Base-by-base conservation (phyloP, 1,284 basidiomycete species). In the Apiotrichum domesticum region DNA sequence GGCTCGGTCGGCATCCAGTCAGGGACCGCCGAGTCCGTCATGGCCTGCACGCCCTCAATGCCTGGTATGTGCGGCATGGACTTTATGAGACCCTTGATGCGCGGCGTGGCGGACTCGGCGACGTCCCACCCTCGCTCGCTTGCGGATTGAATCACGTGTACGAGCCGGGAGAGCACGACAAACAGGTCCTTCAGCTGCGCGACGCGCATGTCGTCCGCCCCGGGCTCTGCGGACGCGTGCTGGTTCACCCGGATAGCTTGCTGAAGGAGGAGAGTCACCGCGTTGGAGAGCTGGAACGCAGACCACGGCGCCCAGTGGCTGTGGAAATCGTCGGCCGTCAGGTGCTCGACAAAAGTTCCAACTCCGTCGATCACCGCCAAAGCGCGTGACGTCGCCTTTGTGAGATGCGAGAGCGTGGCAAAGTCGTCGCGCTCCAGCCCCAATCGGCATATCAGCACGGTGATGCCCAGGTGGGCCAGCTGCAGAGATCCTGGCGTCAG, bases 361-460 rank as follows among this genome's bases (percentile, higher is more conserved):
- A 63, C 40, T 33, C 34, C 14, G 2, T 52, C 61, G 6, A 63
- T 46, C 21, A 57, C 47, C 21, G n/a, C 21, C 35, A 59, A 44
- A 1, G 53, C 54, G 35, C 50, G 46, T 45, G 45, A 29, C 29
- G 46, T 55, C 13, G 51, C 51, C 21, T 46, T 47, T 33, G 52
- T 21, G 7, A 59, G 37, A 32, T 57, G 54, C 10, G 46, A 15
- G 3, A 51, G 45, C 2, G 52, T 48, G 6, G 43, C 15, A 46
- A 59, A 57, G 44, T 63, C 57, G n/a, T 59, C 61, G 32, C 56
- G 55, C 35, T 59, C 61, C 1, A 59, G 55, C 2, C 61, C 61
- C 3, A 63, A 48, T 4, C 61, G 61, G 47, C 57, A 58, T 51
- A 59, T 59, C 11, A 63, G 45, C 1, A 57, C 44, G 7, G 54